phyloP scores from a whole-genome alignment of 805 yeast genomes.

The Pichia cabralensis region DNA sequence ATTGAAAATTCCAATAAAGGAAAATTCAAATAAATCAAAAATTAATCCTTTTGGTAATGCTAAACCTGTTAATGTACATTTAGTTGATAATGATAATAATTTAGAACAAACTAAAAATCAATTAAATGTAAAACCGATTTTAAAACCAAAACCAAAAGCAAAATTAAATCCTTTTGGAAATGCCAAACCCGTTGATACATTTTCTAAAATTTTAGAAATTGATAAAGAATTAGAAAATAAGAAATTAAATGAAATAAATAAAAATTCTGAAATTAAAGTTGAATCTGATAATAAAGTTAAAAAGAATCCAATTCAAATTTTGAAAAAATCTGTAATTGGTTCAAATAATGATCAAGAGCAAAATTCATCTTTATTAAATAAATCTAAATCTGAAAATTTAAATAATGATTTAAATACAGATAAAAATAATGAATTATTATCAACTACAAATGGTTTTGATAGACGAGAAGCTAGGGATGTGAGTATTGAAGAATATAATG shows the following conservation, averaged over 20 bases:
- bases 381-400: too few relatives aligned
- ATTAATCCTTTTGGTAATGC: conserved; percentile 70
- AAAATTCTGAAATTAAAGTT: too few relatives aligned
- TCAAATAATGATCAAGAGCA: too few relatives aligned
- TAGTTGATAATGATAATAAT: conserved; percentile 11
- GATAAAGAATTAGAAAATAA: conserved; percentile 37
- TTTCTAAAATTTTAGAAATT: conserved; percentile 52
- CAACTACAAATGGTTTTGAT: conserved; percentile 1
- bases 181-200: conserved; percentile 78
- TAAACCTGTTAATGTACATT: conserved; percentile 42
- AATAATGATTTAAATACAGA: too few relatives aligned
- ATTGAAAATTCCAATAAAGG: conserved; percentile 1
- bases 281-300: too few relatives aligned
- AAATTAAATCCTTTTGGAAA: conserved; percentile 61
- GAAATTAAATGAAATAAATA: conserved; percentile 37
- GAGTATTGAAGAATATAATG: conserved; percentile 4
- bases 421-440: too few relatives aligned
- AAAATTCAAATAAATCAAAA: conserved; percentile 21
- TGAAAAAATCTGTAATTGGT: too few relatives aligned
- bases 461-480: conserved; percentile 8
- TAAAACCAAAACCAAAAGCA: background rate
- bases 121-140: background rate
- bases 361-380: too few relatives aligned
- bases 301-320: too few relatives aligned
- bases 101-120: conserved; percentile 6